These are phyloP conservation scores for Prunus armeniaca DNA, from an alignment of 306 rosid species.

Conservation along the genomic window DNA sequence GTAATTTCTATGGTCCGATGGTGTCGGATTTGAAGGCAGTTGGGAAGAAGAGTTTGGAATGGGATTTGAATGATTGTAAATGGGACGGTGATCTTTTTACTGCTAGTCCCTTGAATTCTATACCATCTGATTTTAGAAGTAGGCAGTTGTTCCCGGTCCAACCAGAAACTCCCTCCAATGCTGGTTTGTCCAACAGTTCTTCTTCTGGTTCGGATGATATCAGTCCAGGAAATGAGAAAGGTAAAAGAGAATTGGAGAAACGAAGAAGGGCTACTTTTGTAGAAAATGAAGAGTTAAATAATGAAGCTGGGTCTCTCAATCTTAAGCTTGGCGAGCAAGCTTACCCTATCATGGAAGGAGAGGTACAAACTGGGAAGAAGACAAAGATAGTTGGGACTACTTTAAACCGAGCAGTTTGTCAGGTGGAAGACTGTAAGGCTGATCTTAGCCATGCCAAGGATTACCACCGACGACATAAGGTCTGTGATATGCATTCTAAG, in stretches of 20 bases:
- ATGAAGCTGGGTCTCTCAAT: constrained; percentile 51
- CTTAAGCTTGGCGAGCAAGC: constrained; percentile 70
- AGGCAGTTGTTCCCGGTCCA: constrained; percentile 51
- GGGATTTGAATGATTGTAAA: constrained; percentile 84
- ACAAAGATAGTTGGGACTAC: constrained; percentile 55
- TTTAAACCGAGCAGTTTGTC: constrained; percentile 71
- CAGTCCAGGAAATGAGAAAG: constrained; percentile 40
- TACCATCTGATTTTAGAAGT: constrained; percentile 43
- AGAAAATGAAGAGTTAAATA: constrained; percentile 55
- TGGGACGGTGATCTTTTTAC: constrained; percentile 92
- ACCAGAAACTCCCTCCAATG: constrained; percentile 39
- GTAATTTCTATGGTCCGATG: constrained; percentile 47
- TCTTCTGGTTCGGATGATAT: constrained; percentile 75
- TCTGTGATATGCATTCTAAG: constrained; percentile 89
- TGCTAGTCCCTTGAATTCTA: constrained; percentile 54
- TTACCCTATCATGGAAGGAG: constrained; percentile 58
- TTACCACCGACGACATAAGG: constrained; percentile 91
- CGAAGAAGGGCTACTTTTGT: constrained; percentile 62
- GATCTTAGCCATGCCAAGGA: constrained; percentile 85
- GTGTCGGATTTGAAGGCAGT: constrained; percentile 44
- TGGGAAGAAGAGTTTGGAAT: constrained; percentile 64
- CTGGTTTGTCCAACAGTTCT: constrained; percentile 59
- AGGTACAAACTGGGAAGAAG: constrained; percentile 67
- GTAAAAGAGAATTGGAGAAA: constrained; percentile 73
- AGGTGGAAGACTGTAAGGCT: constrained; percentile 84